Base-by-base conservation (phyloP, 2,329 filamentous ascomycete species). In the Laburnicola sp. region DNA sequence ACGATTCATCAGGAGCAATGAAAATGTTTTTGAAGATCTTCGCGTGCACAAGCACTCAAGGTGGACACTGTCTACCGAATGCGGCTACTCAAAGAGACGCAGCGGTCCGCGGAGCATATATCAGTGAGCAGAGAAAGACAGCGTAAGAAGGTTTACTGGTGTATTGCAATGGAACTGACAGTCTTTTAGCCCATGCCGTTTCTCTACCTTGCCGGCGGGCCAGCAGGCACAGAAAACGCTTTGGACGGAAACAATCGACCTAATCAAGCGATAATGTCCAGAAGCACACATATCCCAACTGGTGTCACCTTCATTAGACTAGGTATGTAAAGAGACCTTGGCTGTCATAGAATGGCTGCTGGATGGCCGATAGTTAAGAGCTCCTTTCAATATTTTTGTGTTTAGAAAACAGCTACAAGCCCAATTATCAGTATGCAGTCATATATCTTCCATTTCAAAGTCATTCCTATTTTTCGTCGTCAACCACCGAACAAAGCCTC, bases 211-310 rank as follows among this genome's bases (percentile, higher is more conserved):
- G 32, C 32, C 49, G 3, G 64, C 75, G 54, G 75, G 72, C 0
- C 68, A 65, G 25, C 51, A 64, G 35, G 66, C 76, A 22, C 72
- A 71, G 47, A 62, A 63, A 9, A 71, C 69, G 48, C 63, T 75
- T 2, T 78, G 75, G 75, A 58, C 53, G n/a, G 75, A 78, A 50
- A 71, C 76, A 9, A 45, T 70, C 10, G 47, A 39, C 10, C 30
- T 53, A 7, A 25, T 48, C 26, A 48, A 48, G 37, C 26, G 41
- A 21, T 27, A 48, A 34, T 21, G 11, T 16, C 45, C 45, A 3
- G 21, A 7, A 16, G 32, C 32, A n/a, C n/a, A n/a, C n/a, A n/a
- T n/a, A n/a, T n/a, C n/a, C n/a, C n/a, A n/a, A n/a, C n/a, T n/a
- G n/a, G n/a, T n/a, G n/a, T n/a, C n/a, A n/a, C n/a, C n/a, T n/a